Base-by-base conservation (phyloP, 2,329 filamentous ascomycete genomes). In the Leptographium procerum region DNA sequence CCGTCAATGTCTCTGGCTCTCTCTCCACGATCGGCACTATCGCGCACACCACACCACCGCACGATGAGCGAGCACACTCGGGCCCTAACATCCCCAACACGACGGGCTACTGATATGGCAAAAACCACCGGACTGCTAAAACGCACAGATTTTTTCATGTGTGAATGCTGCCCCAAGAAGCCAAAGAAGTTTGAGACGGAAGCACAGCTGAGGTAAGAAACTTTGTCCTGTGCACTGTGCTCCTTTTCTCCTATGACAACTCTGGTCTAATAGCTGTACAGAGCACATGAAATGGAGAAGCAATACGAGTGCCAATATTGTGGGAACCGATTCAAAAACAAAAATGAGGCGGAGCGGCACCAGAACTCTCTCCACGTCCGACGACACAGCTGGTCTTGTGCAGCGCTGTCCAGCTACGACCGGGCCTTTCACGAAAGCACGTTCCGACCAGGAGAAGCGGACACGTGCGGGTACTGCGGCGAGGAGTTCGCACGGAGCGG, bases 261-360 rank as follows among this genome's bases (percentile, higher is more conserved):
- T 10, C 31, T 10, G 10, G 31, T 40, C 36, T 43, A 11, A 6
- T 24, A 47, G 47, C 48, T 19, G 3, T 14, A 9, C 68, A 96
- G 92, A 63, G 77, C 86, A 51, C 92, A 97, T 70, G 89, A 94
- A 72, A 85, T 89, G 68, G 94, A 97, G 72, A 97, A 97, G 72
- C 92, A 97, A 72, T 97, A 96, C 71, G 89, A 89, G 62, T 97
- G 92, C 71, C 81, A 84, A 31, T 97, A 89, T 70, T 97, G 92
- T 71, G 88, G 88, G 48, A 96, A 96, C 69, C 85, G 92, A 13
- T 97, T 97, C 77, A 97, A 97, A 74, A 97, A 97, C 75, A 97
- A 97, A 74, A 97, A 97, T 67, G 94, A 97, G 74, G 91, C 91
- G 2, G 92, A 97, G 71, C 84, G 94, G 34, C 92, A 97, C 69